Evolutionary conservation across 441 rosid genomes (phyloP), one percentile per base, ranked within the genome.

Genomic region (Jatropha podagrica): DNA sequence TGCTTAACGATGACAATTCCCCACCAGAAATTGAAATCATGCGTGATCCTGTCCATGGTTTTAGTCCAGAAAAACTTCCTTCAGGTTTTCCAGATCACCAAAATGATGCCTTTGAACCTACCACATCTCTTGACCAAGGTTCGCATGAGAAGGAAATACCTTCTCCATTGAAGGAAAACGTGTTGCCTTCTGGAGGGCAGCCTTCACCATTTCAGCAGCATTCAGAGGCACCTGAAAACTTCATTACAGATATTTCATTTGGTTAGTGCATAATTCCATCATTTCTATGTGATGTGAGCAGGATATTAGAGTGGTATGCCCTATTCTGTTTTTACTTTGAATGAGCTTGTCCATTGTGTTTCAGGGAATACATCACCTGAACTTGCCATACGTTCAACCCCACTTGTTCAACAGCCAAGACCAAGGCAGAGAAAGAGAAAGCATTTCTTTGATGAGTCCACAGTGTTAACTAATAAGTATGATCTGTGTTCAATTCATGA

Each of bases 401-500:
- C 99, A 66, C 88, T 81, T 44, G 81, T 61, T 62, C 87, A 81
- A 83, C 83, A 71, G 73, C 86, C 84, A 58, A 82, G 74, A 61
- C 81, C 44, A 73, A 86, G 81, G 80, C 71, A 51, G 68, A 84
- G 88, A 77, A 93, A 83, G 88, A 84, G 94, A 83, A 90, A 76
- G 62, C 68, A 64, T 14, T 77, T 75, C 61, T 92, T 88, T 81
- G 99, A 95, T 78, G 81, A 78, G 76, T 63, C 79, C 65, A 78
- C 88, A 23, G 97, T 91, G 68, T 65, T 94, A 78, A 80, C 83
- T 27, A 92, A 94, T 80, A 85, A 81, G 98, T 95, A 86, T n/a
- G 80, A 59, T 40, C 72, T 65, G 15, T 64, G 51, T 17, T 52
- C 64, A 52, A 78, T 80, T 68, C 38, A 3, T 75, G 46, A 66